Percentiles rank a stretch among this genome's conserved stretches.
Conservation (phyloP, 2,329 filamentous ascomycete species). For the Hirsutella thompsonii region DNA sequence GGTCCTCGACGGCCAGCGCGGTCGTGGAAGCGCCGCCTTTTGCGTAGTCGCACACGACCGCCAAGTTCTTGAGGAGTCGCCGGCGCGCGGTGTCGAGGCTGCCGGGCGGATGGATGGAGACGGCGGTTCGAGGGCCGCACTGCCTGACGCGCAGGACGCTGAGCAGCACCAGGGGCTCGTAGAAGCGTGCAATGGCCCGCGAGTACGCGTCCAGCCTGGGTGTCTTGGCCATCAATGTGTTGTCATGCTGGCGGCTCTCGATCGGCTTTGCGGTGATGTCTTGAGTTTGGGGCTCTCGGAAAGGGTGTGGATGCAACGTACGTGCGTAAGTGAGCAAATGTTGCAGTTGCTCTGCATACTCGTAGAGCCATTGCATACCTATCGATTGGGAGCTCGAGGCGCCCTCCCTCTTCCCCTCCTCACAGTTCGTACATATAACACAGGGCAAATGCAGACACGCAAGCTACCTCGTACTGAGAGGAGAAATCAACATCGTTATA, state of each 20-base stretch:
- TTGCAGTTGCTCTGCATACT: no score
- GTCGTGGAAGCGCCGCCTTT: constrained; percentile 33
- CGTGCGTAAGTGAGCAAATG: no score
- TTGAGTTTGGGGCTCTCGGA: no score
- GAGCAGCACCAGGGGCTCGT: constrained; percentile 10
- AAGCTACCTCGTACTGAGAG: no score
- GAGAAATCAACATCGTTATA: no score
- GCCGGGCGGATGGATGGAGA: background rate
- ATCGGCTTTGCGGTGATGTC: no score
- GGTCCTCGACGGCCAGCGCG: constrained; percentile 27
- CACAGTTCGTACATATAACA: no score
- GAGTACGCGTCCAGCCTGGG: constrained; percentile 7
- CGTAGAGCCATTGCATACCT: no score
- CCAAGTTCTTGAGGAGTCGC: constrained; percentile 24
- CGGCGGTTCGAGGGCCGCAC: background rate
- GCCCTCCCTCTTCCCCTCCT: no score
- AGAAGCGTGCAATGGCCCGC: constrained; percentile 9
- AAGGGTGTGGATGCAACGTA: no score
- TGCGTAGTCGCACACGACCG: constrained; percentile 30
- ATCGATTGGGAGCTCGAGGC: no score
- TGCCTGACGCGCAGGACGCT: constrained; percentile 4
- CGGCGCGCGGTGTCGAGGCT: constrained; percentile 2
- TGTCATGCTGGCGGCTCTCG: background rate
- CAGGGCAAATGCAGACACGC: no score
- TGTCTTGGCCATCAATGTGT: constrained; percentile 4